Evolutionary conservation across 345 rosid genomes (phyloP), one percentile per base, ranked within the genome.

Genomic region (Camelina neglecta): DNA sequence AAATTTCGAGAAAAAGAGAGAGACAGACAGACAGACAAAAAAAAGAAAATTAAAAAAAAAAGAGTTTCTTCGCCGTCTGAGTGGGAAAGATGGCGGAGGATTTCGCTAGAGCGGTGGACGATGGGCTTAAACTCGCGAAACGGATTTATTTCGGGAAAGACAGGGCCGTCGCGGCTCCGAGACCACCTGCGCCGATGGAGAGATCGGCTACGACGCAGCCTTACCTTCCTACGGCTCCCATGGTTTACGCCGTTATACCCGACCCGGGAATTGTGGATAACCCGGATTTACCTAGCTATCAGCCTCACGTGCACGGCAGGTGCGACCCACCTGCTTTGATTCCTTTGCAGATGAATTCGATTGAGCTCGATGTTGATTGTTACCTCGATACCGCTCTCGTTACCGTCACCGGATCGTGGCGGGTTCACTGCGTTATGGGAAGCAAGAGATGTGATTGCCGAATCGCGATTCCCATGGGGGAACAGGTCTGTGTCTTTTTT

Each of bases 251-350:
- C 0, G 90, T 92, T 42, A 88, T 94, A 49, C 55, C 81, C 42
- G 88, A 94, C 78, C 98, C 98, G 44, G 84, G 82, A 54, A 82
- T 90, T 8, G 98, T 92, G 11, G 98, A 94, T 64, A 92, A 94
- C 73, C 98, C 98, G 6, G 97, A 92, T 63, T 79, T 94, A 21
- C 93, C 98, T 11, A 92, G 97, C 81, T 94, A 94, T 79, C 98
- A 94, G 88, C 98, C 98, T 12, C 86, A 94, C 82, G 97, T 94
- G 68, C 83, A 94, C 81, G 97, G 98, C 31, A 79, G 90, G 77
- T 92, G 93, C 73, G 92, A 92, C 60, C 97, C 97, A 4, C 97
- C 97, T 1, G 97, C 97, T 47, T 76, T 94, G 56, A 86, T 94
- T 69, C 98, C 98, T 6, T 83, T 94, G 7, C 93, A 86, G 81